Evolutionary conservation across 495 filamentous ascomycete genomes (phyloP).

Genomic region (Penicillium coprophilum): DNA sequence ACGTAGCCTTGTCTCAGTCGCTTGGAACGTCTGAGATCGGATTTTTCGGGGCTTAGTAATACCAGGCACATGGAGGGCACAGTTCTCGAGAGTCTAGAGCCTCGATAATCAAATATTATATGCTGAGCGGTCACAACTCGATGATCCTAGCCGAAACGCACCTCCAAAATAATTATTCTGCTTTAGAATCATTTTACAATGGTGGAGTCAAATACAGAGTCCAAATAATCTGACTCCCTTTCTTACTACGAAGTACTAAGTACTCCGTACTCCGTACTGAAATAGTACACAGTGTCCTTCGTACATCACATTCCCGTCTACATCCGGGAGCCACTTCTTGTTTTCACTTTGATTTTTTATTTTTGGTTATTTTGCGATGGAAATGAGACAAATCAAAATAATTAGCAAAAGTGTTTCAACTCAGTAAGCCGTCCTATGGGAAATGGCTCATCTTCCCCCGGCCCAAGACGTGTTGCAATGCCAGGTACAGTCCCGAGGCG

Average conservation of each 20-base stretch:
- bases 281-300: background rate
- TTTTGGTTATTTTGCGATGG: background rate
- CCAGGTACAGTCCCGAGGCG: slow-evolving; percentile 23
- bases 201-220: slow-evolving; percentile 23
- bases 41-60: background rate
- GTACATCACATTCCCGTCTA: slow-evolving; percentile 24
- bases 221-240: background rate
- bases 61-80: background rate
- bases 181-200: slow-evolving; percentile 1
- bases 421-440: slow-evolving; percentile 7
- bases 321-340: slow-evolving; percentile 25
- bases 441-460: slow-evolving; percentile 1
- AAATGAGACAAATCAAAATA: background rate
- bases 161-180: slow-evolving; percentile 6
- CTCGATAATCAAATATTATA: background rate
- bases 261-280: no score
- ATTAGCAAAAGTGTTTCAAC: background rate
- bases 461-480: slow-evolving; percentile 12
- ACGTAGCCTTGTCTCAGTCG: slow-evolving; percentile 7
- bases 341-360: slow-evolving; percentile 1
- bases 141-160: slow-evolving; percentile 1
- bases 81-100: background rate
- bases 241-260: background rate
- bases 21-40: background rate
- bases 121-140: background rate